phyloP scores from a whole-genome alignment of 23 red algal genomes.

The Gracilaria gracilis region DNA sequence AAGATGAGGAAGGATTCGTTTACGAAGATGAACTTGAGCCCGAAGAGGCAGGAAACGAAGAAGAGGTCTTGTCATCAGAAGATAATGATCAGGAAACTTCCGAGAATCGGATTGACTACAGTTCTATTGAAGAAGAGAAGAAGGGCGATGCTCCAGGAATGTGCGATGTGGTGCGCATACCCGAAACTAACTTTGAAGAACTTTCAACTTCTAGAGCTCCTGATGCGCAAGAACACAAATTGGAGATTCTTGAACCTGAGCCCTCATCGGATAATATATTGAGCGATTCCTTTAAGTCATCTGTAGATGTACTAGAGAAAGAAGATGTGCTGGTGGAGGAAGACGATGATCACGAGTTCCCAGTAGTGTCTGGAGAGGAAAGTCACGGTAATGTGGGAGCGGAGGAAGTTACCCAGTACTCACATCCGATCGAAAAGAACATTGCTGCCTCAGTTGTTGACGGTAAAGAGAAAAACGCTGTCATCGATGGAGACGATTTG shows the following conservation, averaged over 20 bases:
- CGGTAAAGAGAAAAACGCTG: not conserved
- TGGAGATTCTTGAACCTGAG: not conserved
- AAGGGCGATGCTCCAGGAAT: not conserved
- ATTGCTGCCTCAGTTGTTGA: not conserved
- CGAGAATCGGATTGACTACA: constrained; percentile 18
- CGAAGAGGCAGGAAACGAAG: constrained; percentile 31
- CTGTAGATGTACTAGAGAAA: too few relatives aligned
- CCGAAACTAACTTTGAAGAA: not conserved
- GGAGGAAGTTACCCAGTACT: not conserved
- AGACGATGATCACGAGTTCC: constrained; percentile 72
- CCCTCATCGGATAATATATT: not conserved
- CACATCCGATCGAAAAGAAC: constrained; percentile 18
- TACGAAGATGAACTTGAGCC: constrained; percentile 60
- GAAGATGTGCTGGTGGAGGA: constrained; percentile 1
- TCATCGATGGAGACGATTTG: constrained; percentile 26
- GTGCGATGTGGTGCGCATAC: not conserved
- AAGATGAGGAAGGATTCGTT: constrained; percentile 43
- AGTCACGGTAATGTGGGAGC: not conserved
- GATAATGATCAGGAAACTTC: not conserved
- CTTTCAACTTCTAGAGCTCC: too few relatives aligned
- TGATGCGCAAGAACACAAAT: not conserved
- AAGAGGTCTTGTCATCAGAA: constrained; percentile 20
- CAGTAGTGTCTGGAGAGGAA: not conserved
- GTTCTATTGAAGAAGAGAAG: not conserved
- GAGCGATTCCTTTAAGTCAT: not conserved